phyloP scores from a whole-genome alignment of 306 rosid species.

The Sphenostylis stenocarpa region DNA sequence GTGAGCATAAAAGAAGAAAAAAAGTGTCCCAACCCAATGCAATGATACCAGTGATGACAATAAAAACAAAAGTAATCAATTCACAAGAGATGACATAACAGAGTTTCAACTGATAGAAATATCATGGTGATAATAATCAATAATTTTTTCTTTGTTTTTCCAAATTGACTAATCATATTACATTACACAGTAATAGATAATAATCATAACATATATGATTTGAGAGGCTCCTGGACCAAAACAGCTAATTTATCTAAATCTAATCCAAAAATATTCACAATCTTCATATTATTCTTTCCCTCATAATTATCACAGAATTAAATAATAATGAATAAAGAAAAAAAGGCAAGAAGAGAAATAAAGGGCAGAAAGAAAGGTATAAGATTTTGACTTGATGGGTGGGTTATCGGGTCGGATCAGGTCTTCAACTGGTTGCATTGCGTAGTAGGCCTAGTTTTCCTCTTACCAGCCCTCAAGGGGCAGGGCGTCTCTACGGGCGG shows the following conservation, averaged over 20 bases:
- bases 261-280: constrained; percentile 54
- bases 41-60: background rate
- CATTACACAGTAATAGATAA: constrained; percentile 24
- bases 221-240: constrained; percentile 10
- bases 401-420: constrained; percentile 1
- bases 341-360: background rate
- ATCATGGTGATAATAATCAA: background rate
- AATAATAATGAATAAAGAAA: constrained; percentile 46
- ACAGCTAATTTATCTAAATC: constrained; percentile 17
- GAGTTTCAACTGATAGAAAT: background rate
- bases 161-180: constrained; percentile 16
- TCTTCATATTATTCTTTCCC: constrained; percentile 36
- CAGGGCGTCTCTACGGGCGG: constrained; percentile 88
- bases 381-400: background rate
- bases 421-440: constrained; percentile 81
- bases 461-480: constrained; percentile 74
- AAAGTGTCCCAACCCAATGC: background rate
- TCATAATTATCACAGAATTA: constrained; percentile 33
- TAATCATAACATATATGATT: background rate
- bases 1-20: background rate
- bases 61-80: background rate
- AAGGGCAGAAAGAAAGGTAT: background rate
- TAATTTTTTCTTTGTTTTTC: background rate
- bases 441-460: constrained; percentile 69
- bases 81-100: background rate